Conservation (phyloP, 2,329 filamentous ascomycete species). For the Penicillium paneum region DNA sequence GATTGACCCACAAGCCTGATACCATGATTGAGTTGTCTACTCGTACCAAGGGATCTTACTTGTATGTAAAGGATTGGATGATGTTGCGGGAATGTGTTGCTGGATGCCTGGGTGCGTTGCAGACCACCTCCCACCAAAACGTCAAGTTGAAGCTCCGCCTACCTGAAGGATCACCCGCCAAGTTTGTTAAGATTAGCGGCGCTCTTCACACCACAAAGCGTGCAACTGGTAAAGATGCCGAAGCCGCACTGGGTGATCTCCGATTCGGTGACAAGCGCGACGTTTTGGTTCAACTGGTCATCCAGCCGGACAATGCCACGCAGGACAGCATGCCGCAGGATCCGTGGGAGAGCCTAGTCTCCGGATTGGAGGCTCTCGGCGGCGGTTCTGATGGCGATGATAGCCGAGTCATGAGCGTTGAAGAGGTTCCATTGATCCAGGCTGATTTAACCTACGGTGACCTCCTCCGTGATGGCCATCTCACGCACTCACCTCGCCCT, state of each 20-base stretch:
- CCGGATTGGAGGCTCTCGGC: constrained; percentile 86
- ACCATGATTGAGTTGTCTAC: constrained; percentile 98
- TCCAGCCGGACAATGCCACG: constrained; percentile 76
- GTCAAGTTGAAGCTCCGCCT: constrained; percentile 92
- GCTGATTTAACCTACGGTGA: constrained; percentile 93
- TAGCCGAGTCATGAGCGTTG: constrained; percentile 76
- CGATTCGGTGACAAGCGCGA: constrained; percentile 94
- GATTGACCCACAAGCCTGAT: constrained; percentile 95
- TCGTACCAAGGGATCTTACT: constrained; percentile 93
- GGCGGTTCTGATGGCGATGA: constrained; percentile 84
- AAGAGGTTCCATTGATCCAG: constrained; percentile 92
- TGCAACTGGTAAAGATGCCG: constrained; percentile 88
- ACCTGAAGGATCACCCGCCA: constrained; percentile 93
- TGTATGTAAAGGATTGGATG: constrained; percentile 99
- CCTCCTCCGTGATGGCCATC: constrained; percentile 80
- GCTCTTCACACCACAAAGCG: constrained; percentile 95
- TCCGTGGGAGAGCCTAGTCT: constrained; percentile 95
- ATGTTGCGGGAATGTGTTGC: constrained; percentile 96
- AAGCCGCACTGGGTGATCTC: constrained; percentile 86
- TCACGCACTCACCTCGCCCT: constrained; percentile 81
- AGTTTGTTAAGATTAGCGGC: constrained; percentile 97
- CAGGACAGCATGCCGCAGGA: constrained; percentile 88
- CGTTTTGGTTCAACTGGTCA: constrained; percentile 89
- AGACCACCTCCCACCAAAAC: constrained; percentile 96
- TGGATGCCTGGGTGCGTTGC: constrained; percentile 85